Conservation (phyloP, 768 basidiomycete species). For the Crucibulum laeve region DNA sequence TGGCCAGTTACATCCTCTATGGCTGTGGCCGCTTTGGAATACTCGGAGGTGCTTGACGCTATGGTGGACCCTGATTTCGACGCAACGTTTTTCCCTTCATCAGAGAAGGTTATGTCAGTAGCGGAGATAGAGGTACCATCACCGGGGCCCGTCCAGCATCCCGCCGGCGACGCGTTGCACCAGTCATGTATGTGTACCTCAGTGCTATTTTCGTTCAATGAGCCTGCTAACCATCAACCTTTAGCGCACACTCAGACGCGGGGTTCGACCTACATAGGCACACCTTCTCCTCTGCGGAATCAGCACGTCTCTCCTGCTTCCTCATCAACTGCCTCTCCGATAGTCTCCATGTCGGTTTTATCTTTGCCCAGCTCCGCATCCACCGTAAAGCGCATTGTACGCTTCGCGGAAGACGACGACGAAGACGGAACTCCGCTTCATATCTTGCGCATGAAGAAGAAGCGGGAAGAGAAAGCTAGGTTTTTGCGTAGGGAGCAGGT, state of each 20-base stretch:
- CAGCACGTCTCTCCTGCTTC: constrained; percentile 22
- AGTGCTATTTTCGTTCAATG: not conserved
- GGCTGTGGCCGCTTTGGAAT: constrained; percentile 71
- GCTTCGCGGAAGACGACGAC: constrained; percentile 63
- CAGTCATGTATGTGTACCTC: not conserved
- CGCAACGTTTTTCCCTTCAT: constrained; percentile 10
- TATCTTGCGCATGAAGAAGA: constrained; percentile 67
- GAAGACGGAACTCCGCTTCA: constrained; percentile 70
- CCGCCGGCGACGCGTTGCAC: not conserved
- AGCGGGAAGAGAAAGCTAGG: constrained; percentile 66
- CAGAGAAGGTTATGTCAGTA: not conserved
- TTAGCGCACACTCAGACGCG: no score
- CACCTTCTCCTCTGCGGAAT: constrained; percentile 47
- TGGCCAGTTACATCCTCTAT: constrained; percentile 42
- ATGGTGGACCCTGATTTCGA: constrained; percentile 48
- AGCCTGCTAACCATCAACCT: not conserved
- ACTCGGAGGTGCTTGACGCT: constrained; percentile 61
- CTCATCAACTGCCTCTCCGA: constrained; percentile 4
- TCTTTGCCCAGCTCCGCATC: constrained; percentile 4
- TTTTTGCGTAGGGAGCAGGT: constrained; percentile 61
- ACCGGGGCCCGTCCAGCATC: constrained; percentile 6
- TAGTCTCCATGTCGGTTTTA: not conserved
- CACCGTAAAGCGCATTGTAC: constrained; percentile 51
- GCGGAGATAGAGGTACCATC: constrained; percentile 10
- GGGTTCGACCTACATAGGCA: constrained; percentile 29